Base-by-base conservation (phyloP, 106 monocot genomes). In the Dendrobium officinale region DNA sequence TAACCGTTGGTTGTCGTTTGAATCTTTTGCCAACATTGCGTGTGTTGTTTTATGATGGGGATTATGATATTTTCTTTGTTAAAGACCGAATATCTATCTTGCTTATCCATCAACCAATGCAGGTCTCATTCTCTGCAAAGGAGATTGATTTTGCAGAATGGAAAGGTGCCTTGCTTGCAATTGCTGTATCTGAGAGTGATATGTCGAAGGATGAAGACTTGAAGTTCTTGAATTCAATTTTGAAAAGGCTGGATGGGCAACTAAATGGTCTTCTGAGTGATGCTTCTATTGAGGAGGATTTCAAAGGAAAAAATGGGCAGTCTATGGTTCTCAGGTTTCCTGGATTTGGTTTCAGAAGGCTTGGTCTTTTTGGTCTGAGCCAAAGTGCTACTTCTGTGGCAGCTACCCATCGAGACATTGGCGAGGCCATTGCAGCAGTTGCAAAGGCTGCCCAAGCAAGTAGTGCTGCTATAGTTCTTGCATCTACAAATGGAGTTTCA, bases 161-260 rank as follows among this genome's bases (percentile, higher is more conserved):
- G 94, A 88, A 90, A 80, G 94, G 94, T 31, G 94, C 91, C 75
- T 78, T 94, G 7, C 94, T 94, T 77, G 85, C 88, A 0, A 83
- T 94, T 78, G 89, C 80, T 4, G 90, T 88, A 9, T 84, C 89
- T 1, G 89, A 94, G 85, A 90, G 88, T 49, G 89, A 94, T 31
- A 79, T 94, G 89, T 85, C 81, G 0, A 91, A 86, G 80, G 88
- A 85, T 64, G 83, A 83, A 13, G 72, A 84, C 64, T 87, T 85
- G 18, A 86, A 85, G 58, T 94, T 94, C 68, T 78, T 85, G 58
- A 94, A 91, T 55, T 29, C 89, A 18, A 78, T 85, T 49, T 77
- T 94, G 85, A 91, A 83, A 78, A 89, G 44, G 33, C 40, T 94
- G 29, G 91, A 94, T 81, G 90, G 83, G 2, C 75, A 82, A 59